Percentiles rank a stretch among this genome's conserved stretches.
Evolutionary conservation across 371 early-diverging fungal species (phyloP).

Genomic region (Capniomyces stellatus): DNA sequence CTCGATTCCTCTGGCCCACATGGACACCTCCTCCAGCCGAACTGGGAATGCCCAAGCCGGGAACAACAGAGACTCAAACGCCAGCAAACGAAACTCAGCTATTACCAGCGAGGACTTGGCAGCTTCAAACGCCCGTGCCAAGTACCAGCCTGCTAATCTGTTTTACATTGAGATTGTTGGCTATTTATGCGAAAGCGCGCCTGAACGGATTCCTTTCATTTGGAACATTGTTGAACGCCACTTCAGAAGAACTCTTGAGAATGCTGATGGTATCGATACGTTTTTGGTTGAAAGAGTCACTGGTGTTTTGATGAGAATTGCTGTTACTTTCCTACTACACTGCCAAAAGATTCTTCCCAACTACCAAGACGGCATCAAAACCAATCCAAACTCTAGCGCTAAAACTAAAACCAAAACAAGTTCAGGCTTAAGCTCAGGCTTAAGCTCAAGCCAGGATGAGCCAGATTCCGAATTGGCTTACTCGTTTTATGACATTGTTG

Average conservation of each 20-base stretch:
- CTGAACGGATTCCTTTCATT: slow-evolving; percentile 8
- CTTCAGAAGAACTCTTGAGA: slow-evolving; percentile 43
- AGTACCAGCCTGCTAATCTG: slow-evolving; percentile 25
- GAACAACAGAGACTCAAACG: not conserved
- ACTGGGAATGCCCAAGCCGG: not conserved
- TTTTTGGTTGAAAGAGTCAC: slow-evolving; percentile 58
- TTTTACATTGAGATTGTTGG: slow-evolving; percentile 15
- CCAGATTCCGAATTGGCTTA: not conserved
- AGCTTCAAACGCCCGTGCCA: slow-evolving; percentile 15
- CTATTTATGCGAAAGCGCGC: slow-evolving; percentile 4
- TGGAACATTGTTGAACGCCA: slow-evolving; percentile 47
- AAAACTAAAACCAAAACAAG: not conserved
- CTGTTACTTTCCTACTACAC: slow-evolving; percentile 32
- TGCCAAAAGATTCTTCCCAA: not conserved
- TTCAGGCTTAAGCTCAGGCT: not conserved
- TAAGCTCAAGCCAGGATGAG: not conserved
- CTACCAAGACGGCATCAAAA: not conserved
- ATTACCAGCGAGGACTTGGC: not conserved
- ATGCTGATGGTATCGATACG: slow-evolving; percentile 46
- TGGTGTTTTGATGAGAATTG: slow-evolving; percentile 48
- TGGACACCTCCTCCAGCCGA: not conserved
- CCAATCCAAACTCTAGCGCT: not conserved
- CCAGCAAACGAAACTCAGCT: not conserved
- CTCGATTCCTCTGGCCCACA: not conserved
- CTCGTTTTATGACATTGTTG: slow-evolving; percentile 9